A percentile compares a stretch with the other conserved stretches of the same genome.
phyloP scores from a whole-genome alignment of 108 stramenopile genomes.

The Chaetoceros muelleri region DNA sequence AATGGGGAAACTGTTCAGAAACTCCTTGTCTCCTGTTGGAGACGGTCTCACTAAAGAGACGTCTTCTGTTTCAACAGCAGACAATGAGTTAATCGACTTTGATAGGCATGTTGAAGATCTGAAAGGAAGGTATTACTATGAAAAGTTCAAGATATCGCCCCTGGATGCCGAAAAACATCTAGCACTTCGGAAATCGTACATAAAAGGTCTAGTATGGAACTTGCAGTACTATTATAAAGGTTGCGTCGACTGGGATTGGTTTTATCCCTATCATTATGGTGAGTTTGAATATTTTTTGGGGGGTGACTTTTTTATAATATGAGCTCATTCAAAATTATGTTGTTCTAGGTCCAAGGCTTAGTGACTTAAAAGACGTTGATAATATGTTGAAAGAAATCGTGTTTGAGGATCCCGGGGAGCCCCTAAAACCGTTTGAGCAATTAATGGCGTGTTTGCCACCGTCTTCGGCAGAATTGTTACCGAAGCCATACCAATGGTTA shows the following conservation, averaged over 20 bases:
- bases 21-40: constrained; percentile 12
- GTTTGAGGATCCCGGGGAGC: constrained; percentile 65
- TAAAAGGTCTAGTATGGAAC: constrained; percentile 94
- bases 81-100: constrained; percentile 12
- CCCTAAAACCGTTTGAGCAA: constrained; percentile 89
- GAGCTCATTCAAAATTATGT: constrained; percentile 1
- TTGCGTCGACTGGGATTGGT: constrained; percentile 95
- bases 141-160: constrained; percentile 85
- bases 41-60: background rate
- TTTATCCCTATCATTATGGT: constrained; percentile 95
- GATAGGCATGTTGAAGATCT: constrained; percentile 33
- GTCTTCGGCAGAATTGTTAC: constrained; percentile 86
- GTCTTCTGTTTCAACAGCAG: background rate
- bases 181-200: constrained; percentile 77
- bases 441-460: constrained; percentile 93
- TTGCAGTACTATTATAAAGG: constrained; percentile 96
- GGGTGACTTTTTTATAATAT: constrained; percentile 1
- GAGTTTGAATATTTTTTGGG: constrained; percentile 29
- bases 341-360: constrained; percentile 73
- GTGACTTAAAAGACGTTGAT: constrained; percentile 81
- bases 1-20: constrained; percentile 30
- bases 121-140: constrained; percentile 86
- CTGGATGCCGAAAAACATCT: constrained; percentile 76
- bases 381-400: constrained; percentile 46
- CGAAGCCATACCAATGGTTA: constrained; percentile 81